phyloP scores from a whole-genome alignment of 768 basidiomycete species.

The Boletus fagicola region DNA sequence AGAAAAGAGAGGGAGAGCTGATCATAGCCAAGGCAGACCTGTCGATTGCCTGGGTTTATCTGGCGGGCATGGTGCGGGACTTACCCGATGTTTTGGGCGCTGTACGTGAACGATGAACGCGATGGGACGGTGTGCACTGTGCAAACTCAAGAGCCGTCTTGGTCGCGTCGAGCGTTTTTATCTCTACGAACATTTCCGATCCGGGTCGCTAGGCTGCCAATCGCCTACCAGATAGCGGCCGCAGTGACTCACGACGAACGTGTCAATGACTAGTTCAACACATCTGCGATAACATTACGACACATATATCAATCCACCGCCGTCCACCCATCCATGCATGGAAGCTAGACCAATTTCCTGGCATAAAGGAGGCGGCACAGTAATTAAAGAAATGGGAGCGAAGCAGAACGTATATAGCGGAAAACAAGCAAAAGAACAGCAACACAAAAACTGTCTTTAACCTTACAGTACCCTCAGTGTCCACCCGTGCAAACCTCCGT shows the following conservation, averaged over 20 bases:
- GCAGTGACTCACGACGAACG: slow-evolving; percentile 24
- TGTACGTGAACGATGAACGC: slow-evolving; percentile 10
- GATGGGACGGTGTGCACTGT: slow-evolving; percentile 7
- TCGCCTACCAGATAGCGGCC: background rate
- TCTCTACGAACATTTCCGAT: slow-evolving; percentile 1
- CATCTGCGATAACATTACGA: slow-evolving; percentile 25
- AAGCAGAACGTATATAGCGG: slow-evolving; percentile 28
- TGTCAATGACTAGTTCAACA: slow-evolving; percentile 12
- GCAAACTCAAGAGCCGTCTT: background rate
- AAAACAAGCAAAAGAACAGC: slow-evolving; percentile 30
- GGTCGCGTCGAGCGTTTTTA: slow-evolving; percentile 11
- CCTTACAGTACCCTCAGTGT: slow-evolving; percentile 73
- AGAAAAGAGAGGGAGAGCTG: slow-evolving; percentile 2
- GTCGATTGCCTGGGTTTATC: slow-evolving; percentile 16
- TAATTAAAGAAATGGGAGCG: slow-evolving; percentile 10
- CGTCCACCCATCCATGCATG: slow-evolving; percentile 1
- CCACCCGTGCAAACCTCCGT: slow-evolving; percentile 73
- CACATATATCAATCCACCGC: slow-evolving; percentile 22
- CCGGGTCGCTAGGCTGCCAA: slow-evolving; percentile 2
- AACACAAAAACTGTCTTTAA: slow-evolving; percentile 19
- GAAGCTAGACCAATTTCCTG: slow-evolving; percentile 11
- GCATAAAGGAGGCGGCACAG: background rate
- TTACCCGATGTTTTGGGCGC: slow-evolving; percentile 18
- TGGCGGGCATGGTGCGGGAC: slow-evolving; percentile 7
- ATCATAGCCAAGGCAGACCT: slow-evolving; percentile 13